phyloP scores from a whole-genome alignment of 2,329 filamentous ascomycete species.

The Cyclaneusma minus region DNA sequence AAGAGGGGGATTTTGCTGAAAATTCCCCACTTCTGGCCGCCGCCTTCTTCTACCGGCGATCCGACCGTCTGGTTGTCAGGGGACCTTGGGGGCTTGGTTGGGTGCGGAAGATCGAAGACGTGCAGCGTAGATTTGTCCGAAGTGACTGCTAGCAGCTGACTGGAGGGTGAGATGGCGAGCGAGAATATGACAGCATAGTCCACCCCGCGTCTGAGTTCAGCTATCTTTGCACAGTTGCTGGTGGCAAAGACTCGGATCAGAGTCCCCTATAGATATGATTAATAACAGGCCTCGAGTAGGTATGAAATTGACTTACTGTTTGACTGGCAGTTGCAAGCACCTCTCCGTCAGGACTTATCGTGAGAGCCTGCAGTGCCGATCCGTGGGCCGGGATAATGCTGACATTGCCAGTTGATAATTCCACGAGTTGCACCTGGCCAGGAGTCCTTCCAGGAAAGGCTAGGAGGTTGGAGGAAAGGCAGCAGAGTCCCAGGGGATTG shows the following conservation, averaged over 20 bases:
- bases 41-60: constrained; percentile 26
- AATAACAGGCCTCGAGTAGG: constrained; percentile 10
- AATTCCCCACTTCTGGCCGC: constrained; percentile 69
- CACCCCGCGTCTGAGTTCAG: constrained; percentile 75
- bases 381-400: constrained; percentile 89
- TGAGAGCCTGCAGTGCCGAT: constrained; percentile 61
- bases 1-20: constrained; percentile 71
- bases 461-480: constrained; percentile 55
- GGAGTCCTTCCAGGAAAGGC: constrained; percentile 77
- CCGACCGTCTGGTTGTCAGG: constrained; percentile 18
- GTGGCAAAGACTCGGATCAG: constrained; percentile 77
- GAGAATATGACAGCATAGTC: constrained; percentile 81
- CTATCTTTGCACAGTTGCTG: constrained; percentile 61
- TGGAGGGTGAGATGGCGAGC: constrained; percentile 72
- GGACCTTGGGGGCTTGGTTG: constrained; percentile 22
- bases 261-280: constrained; percentile 58
- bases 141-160: constrained; percentile 70
- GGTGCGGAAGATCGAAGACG: constrained; percentile 69
- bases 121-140: constrained; percentile 95
- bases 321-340: constrained; percentile 83
- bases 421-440: constrained; percentile 81
- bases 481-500: constrained; percentile 70
- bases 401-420: constrained; percentile 63
- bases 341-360: constrained; percentile 65
- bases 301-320: constrained; percentile 29